Evolutionary conservation across 2,329 filamentous ascomycete genomes (phyloP).

Genomic region (Nannizziopsis arthrosporioides): DNA sequence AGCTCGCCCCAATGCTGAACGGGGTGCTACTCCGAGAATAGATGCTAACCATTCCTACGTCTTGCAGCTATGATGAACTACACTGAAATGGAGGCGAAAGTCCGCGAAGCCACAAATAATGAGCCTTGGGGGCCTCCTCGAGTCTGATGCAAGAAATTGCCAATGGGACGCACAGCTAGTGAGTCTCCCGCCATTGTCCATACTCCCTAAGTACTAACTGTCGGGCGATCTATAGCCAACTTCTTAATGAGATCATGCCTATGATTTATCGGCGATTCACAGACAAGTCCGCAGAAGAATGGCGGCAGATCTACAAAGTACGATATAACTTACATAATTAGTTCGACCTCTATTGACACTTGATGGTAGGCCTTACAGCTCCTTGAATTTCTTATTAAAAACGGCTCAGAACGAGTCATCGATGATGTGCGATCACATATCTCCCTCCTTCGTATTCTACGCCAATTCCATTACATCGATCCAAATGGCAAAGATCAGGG

Average conservation of each 20-base stretch:
- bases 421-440: conserved; percentile 94
- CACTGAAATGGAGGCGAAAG: conserved; percentile 77
- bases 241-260: conserved; percentile 98
- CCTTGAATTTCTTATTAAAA: conserved; percentile 70
- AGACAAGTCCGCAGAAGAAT: conserved; percentile 95
- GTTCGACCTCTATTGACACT: neutral
- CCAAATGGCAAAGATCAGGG: conserved; percentile 96
- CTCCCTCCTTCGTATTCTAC: conserved; percentile 92
- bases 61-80: conserved; percentile 89
- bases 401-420: conserved; percentile 92
- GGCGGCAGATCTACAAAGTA: conserved; percentile 98
- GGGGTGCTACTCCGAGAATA: neutral
- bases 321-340: neutral
- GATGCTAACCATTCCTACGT: conserved; percentile 9
- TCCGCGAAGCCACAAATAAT: conserved; percentile 97
- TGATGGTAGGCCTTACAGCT: conserved; percentile 59
- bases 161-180: conserved; percentile 98
- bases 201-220: conserved; percentile 7
- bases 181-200: conserved; percentile 31
- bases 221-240: conserved; percentile 52
- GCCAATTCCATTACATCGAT: conserved; percentile 95
- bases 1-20: neutral
- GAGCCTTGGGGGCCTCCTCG: conserved; percentile 88
- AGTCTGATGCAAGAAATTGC: conserved; percentile 95
- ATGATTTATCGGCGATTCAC: conserved; percentile 99